Evolutionary conservation across 2,329 filamentous ascomycete species (phyloP).

Genomic region (Calonectria pauciramosa): DNA sequence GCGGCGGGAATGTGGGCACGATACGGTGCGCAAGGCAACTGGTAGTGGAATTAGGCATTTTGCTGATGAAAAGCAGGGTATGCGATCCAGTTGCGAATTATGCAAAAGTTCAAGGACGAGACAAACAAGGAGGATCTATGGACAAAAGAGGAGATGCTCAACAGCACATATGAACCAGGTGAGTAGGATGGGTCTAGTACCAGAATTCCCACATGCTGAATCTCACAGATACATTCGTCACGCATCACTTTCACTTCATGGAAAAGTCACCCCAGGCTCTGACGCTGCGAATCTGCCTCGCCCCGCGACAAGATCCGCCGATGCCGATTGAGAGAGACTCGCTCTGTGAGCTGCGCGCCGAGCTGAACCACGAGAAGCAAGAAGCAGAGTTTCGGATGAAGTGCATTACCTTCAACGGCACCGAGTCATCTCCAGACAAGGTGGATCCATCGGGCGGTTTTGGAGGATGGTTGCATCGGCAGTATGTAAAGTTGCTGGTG

Average conservation of each 20-base stretch:
- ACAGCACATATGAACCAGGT: constrained; percentile 38
- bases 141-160: constrained; percentile 32
- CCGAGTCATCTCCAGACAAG: constrained; percentile 22
- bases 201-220: neutral
- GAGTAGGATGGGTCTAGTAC: neutral
- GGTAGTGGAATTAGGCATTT: neutral
- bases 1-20: constrained; percentile 35
- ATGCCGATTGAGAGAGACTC: constrained; percentile 22
- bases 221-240: constrained; percentile 36
- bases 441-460: constrained; percentile 35
- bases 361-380: constrained; percentile 6
- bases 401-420: constrained; percentile 34
- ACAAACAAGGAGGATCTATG: constrained; percentile 28
- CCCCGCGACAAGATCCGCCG: constrained; percentile 22
- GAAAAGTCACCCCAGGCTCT: constrained; percentile 32
- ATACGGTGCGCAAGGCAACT: constrained; percentile 19
- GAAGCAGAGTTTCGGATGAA: constrained; percentile 19
- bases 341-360: constrained; percentile 28
- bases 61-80: constrained; percentile 14
- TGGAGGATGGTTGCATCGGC: constrained; percentile 35
- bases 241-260: constrained; percentile 34
- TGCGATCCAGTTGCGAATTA: constrained; percentile 29
- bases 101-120: constrained; percentile 29
- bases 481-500: constrained; percentile 33
- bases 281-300: constrained; percentile 33